Evolutionary conservation across 2,329 filamentous ascomycete genomes (phyloP).

Genomic region (Aspergillus ruber): DNA sequence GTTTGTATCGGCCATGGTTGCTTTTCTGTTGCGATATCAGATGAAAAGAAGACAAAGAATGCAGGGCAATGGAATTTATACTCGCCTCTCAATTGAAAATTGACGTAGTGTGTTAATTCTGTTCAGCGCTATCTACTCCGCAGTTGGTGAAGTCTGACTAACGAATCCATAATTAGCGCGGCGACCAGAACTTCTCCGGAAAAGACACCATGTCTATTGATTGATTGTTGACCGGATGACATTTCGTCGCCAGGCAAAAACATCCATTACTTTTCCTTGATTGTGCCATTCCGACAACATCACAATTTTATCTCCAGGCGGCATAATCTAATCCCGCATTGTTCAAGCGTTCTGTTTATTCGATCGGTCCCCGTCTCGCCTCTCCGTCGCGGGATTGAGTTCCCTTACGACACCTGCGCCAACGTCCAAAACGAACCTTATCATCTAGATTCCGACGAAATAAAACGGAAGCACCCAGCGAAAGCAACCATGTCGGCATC

Average conservation of each 20-base stretch:
- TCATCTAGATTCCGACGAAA: neutral
- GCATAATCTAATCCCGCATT: too few relatives aligned
- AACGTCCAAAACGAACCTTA: neutral
- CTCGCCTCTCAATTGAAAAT: too few relatives aligned
- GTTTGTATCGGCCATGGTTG: constrained; percentile 21
- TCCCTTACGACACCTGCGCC: constrained; percentile 1
- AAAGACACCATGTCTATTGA: constrained; percentile 21
- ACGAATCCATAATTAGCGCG: neutral
- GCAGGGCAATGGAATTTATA: neutral
- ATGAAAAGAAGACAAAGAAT: neutral
- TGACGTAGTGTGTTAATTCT: too few relatives aligned
- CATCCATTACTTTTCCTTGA: too few relatives aligned
- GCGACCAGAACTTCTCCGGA: neutral
- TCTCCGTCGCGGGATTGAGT: constrained; percentile 1
- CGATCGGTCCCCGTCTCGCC: neutral
- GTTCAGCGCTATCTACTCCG: too few relatives aligned
- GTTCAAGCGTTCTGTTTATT: neutral
- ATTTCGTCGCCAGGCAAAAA: too few relatives aligned
- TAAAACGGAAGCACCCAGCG: neutral
- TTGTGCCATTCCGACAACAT: too few relatives aligned
- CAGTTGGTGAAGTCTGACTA: neutral
- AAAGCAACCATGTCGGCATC: constrained; percentile 34
- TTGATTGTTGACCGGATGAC: constrained; percentile 6
- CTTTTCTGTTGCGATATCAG: neutral
- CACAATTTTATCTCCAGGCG: too few relatives aligned